phyloP scores from a whole-genome alignment of 345 rosid species.

The Arabis hirsuta region DNA sequence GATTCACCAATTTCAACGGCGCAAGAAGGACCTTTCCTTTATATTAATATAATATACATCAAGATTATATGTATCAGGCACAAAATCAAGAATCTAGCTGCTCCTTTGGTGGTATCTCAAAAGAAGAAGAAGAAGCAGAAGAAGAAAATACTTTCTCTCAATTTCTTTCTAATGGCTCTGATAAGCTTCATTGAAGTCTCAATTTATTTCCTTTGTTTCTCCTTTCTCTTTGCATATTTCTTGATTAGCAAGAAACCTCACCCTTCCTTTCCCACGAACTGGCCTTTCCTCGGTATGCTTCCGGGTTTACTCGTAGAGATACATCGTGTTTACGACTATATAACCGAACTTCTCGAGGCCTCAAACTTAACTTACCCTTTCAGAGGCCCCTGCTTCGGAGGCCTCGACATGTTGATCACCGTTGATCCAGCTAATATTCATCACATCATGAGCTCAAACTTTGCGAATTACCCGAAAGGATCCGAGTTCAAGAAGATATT shows the following conservation, averaged over 20 bases:
- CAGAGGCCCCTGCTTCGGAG: slow-evolving; percentile 36
- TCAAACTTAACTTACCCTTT: slow-evolving; percentile 36
- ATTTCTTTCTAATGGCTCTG: slow-evolving; percentile 33
- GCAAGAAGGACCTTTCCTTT: neutral
- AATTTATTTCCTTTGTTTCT: slow-evolving; percentile 23
- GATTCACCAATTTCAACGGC: slow-evolving; percentile 16
- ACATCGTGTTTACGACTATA: slow-evolving; percentile 41
- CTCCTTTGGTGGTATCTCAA: neutral
- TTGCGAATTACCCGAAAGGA: slow-evolving; percentile 45
- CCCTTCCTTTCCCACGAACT: slow-evolving; percentile 17
- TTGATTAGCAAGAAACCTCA: slow-evolving; percentile 31
- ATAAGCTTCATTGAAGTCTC: slow-evolving; percentile 36
- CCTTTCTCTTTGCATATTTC: neutral
- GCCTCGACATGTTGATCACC: slow-evolving; percentile 38
- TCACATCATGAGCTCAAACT: slow-evolving; percentile 46
- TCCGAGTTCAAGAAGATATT: slow-evolving; percentile 45
- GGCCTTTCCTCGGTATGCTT: slow-evolving; percentile 43
- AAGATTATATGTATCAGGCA: neutral
- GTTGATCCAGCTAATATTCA: slow-evolving; percentile 39
- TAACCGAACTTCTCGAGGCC: slow-evolving; percentile 31
- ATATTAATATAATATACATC: neutral
- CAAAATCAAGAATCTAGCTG: slow-evolving; percentile 6
- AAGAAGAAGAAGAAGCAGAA: neutral
- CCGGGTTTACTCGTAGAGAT: slow-evolving; percentile 30
- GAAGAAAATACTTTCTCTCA: neutral